Evolutionary conservation across 208 protist species (phyloP).

Genomic region (Trypanosoma melophagium): DNA sequence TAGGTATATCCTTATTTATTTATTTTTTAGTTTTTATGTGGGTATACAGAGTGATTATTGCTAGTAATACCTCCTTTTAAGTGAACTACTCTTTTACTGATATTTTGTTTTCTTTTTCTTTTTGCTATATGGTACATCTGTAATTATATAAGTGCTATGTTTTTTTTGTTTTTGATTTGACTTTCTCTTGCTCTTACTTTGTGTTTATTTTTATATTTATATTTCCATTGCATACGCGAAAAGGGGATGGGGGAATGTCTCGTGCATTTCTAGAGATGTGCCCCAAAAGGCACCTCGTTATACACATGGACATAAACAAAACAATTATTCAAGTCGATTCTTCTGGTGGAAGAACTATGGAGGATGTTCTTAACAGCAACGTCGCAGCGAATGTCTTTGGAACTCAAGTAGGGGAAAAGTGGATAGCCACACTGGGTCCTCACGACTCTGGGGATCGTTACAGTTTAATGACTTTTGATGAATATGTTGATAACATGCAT

Average conservation of each 20-base stretch:
- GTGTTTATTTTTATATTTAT: constrained; percentile 2
- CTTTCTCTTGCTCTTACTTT: background rate
- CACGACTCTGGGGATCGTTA: constrained; percentile 31
- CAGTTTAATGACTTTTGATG: constrained; percentile 56
- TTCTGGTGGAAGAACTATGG: constrained; percentile 68
- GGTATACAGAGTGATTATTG: too few species aligned
- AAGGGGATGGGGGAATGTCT: constrained; percentile 40
- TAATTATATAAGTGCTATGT: background rate
- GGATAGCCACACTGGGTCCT: constrained; percentile 59
- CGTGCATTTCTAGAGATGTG: constrained; percentile 52
- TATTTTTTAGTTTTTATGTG: background rate
- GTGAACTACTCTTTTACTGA: background rate
- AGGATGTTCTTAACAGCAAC: constrained; percentile 89
- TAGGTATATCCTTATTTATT: background rate
- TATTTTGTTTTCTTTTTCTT: background rate
- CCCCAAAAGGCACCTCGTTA: constrained; percentile 61
- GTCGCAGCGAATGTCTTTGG: constrained; percentile 78
- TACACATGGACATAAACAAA: constrained; percentile 92
- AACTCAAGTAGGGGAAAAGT: constrained; percentile 30
- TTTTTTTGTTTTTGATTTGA: background rate
- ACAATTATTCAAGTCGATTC: constrained; percentile 87
- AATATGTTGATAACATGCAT: constrained; percentile 63
- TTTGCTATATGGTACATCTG: background rate
- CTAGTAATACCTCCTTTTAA: too few species aligned
- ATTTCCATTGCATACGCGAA: background rate